phyloP scores from a whole-genome alignment of 352 stramenopile genomes.

The Globisporangium irregulare region DNA sequence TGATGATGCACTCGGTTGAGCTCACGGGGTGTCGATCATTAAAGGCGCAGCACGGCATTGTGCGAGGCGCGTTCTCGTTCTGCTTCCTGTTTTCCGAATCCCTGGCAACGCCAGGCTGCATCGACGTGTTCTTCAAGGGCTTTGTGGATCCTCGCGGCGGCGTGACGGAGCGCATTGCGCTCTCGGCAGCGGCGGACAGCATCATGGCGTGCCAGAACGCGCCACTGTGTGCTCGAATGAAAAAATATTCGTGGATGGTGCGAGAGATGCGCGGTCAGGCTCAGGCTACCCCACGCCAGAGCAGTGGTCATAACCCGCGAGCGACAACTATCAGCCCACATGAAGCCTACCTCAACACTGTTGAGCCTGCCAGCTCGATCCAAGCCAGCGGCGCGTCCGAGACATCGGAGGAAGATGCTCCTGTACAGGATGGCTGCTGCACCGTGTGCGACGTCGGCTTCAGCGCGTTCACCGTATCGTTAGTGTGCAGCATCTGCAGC shows the following conservation, averaged over 20 bases:
- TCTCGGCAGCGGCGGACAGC: conserved; percentile 17
- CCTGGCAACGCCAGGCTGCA: background rate
- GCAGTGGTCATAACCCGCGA: background rate
- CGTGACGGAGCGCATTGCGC: conserved; percentile 21
- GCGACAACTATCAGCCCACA: background rate
- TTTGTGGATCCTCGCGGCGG: conserved; percentile 33
- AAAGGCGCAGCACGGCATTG: conserved; percentile 19
- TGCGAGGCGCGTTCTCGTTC: conserved; percentile 33
- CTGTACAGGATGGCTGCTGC: conserved; percentile 1
- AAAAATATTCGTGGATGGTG: conserved; percentile 30
- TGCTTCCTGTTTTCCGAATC: conserved; percentile 32
- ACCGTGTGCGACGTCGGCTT: conserved; percentile 12
- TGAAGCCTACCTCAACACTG: background rate
- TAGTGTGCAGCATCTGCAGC: conserved; percentile 13
- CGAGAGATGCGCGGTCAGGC: conserved; percentile 18
- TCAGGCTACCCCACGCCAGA: background rate
- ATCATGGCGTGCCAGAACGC: conserved; percentile 26
- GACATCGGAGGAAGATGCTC: background rate
- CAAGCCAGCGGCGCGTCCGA: background rate
- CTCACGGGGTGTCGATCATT: conserved; percentile 21
- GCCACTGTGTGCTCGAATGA: conserved; percentile 16
- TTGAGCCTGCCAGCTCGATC: background rate
- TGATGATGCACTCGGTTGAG: conserved; percentile 37
- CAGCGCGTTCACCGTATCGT: conserved; percentile 8
- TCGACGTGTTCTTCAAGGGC: conserved; percentile 38